Evolutionary conservation across 352 stramenopile species (phyloP).

Genomic region (Halophytophthora polymorphica): DNA sequence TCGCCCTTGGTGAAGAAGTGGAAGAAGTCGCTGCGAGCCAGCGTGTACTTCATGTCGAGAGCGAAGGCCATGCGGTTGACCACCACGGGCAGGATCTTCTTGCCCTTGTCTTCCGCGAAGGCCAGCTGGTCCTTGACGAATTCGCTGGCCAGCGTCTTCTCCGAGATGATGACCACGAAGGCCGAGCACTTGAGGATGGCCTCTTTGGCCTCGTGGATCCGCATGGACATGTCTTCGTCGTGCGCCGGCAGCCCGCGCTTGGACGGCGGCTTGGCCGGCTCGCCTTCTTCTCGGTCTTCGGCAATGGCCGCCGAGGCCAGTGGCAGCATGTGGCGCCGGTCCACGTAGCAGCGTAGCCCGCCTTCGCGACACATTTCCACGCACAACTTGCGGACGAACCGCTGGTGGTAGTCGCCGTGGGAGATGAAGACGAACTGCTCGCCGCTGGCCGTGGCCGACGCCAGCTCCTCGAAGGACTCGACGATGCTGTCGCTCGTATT

Average conservation of each 20-base stretch:
- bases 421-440: constrained; percentile 84
- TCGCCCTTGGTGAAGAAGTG: constrained; percentile 79
- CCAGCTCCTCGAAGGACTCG: constrained; percentile 53
- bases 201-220: constrained; percentile 80
- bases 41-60: constrained; percentile 78
- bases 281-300: constrained; percentile 26
- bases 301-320: constrained; percentile 19
- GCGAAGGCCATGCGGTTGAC: constrained; percentile 63
- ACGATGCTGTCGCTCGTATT: constrained; percentile 51
- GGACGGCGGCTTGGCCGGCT: constrained; percentile 3
- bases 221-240: constrained; percentile 58
- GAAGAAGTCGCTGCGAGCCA: constrained; percentile 74
- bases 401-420: constrained; percentile 72
- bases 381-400: constrained; percentile 70
- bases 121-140: constrained; percentile 76
- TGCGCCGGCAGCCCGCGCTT: constrained; percentile 9
- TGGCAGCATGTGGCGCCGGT: constrained; percentile 38
- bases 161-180: constrained; percentile 70
- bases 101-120: constrained; percentile 84
- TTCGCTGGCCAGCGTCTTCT: constrained; percentile 70
- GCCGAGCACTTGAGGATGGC: constrained; percentile 80
- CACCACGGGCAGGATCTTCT: constrained; percentile 73
- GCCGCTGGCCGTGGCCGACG: constrained; percentile 45
- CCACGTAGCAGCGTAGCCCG: constrained; percentile 67
- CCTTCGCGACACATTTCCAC: constrained; percentile 62